phyloP scores from a whole-genome alignment of 78 protist species.

The Tieghemostelium lacteum region DNA sequence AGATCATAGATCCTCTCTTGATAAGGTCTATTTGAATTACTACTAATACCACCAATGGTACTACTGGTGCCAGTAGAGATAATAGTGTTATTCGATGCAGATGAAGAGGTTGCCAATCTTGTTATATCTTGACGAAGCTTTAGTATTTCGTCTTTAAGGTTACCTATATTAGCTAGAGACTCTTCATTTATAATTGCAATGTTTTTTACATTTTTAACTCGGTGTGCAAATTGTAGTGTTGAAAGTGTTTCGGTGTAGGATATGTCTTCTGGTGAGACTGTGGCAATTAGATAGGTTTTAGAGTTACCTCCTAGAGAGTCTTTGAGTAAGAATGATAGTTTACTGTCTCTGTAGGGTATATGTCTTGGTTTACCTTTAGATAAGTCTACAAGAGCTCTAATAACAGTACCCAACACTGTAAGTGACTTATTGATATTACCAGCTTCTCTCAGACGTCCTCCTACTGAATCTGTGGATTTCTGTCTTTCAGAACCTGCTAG shows the following conservation, averaged over 20 bases:
- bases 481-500: conserved; percentile 89
- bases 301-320: conserved; percentile 85
- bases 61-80: too few relatives aligned
- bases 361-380: conserved; percentile 79
- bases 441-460: conserved; percentile 86
- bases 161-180: conserved; percentile 29
- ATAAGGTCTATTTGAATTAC: not conserved
- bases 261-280: conserved; percentile 37
- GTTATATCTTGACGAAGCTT: conserved; percentile 21
- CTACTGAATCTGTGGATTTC: conserved; percentile 72
- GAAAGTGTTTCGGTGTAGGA: conserved; percentile 52
- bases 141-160: conserved; percentile 23
- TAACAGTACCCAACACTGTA: conserved; percentile 64
- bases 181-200: conserved; percentile 63
- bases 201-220: conserved; percentile 69
- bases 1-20: conserved; percentile 1
- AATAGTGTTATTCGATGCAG: too few relatives aligned
- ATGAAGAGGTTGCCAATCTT: not conserved
- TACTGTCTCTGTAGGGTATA: conserved; percentile 83
- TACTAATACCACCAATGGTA: not conserved
- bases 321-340: conserved; percentile 77
- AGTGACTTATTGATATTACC: conserved; percentile 82
- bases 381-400: conserved; percentile 50
- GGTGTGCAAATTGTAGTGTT: conserved; percentile 72
- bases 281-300: conserved; percentile 73